Conservation (phyloP, 768 basidiomycete genomes). For the Kwoniella dendrophila region DNA sequence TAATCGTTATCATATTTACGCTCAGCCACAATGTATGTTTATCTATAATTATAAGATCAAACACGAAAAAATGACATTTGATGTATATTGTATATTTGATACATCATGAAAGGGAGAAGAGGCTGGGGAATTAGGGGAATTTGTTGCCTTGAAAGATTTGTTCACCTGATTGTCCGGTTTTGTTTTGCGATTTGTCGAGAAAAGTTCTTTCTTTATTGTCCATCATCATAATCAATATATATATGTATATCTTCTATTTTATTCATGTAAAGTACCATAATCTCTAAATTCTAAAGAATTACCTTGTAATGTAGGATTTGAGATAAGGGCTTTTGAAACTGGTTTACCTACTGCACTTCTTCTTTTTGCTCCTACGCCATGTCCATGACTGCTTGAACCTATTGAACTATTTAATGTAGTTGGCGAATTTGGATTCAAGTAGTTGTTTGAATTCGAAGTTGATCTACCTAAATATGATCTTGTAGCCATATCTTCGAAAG, state of each 20-base stretch:
- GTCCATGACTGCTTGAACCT: background rate
- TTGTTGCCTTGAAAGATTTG: conserved; percentile 4
- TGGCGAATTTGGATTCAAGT: conserved; percentile 5
- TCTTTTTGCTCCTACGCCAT: conserved; percentile 21
- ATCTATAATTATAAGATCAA: too few relatives aligned
- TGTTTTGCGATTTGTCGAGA: background rate
- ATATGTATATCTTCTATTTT: background rate
- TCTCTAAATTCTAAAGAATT: conserved; percentile 54
- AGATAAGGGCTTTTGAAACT: conserved; percentile 53
- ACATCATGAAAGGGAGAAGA: too few relatives aligned
- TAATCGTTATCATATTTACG: too few relatives aligned
- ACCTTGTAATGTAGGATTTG: conserved; percentile 49
- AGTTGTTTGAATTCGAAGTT: conserved; percentile 7
- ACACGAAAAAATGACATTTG: too few relatives aligned
- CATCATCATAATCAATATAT: conserved; percentile 13
- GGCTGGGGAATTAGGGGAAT: background rate
- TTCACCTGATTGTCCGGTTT: background rate
- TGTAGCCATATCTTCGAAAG: conserved; percentile 53
- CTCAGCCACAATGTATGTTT: too few relatives aligned
- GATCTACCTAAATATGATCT: conserved; percentile 44
- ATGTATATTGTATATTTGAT: too few relatives aligned
- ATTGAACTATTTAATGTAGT: conserved; percentile 3
- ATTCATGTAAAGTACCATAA: conserved; percentile 25
- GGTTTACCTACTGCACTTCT: conserved; percentile 31
- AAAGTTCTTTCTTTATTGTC: conserved; percentile 2